phyloP scores from a whole-genome alignment of 2,329 filamentous ascomycete genomes.

The Endoconidiophora laricicola region DNA sequence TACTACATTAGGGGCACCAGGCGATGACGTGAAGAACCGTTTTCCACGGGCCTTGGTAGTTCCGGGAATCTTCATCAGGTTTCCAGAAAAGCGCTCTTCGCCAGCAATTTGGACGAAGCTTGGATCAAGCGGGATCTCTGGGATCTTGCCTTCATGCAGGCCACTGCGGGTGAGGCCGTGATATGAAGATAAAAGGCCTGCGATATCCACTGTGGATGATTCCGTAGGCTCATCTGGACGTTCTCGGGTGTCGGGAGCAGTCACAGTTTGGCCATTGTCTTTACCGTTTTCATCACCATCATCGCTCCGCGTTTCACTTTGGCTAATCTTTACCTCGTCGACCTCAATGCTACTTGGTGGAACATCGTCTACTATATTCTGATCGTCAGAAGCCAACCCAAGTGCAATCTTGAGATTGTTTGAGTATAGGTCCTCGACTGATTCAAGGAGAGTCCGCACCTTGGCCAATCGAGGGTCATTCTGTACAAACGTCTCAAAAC shows the following conservation, averaged over 20 bases:
- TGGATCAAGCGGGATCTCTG: conserved; percentile 22
- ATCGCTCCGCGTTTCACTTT: conserved; percentile 1
- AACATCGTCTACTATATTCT: conserved; percentile 17
- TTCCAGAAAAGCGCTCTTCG: conserved; percentile 20
- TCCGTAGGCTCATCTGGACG: not conserved
- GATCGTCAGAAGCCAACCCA: conserved; percentile 21
- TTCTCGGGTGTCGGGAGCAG: not conserved
- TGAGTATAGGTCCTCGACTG: conserved; percentile 75
- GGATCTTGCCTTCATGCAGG: conserved; percentile 22
- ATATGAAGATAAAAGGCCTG: conserved; percentile 4
- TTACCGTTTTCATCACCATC: not conserved
- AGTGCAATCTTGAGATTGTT: conserved; percentile 39
- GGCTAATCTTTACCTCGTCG: conserved; percentile 41
- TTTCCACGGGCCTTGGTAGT: conserved; percentile 14
- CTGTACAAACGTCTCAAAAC: conserved; percentile 51
- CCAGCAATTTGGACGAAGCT: conserved; percentile 26
- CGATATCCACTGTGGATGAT: not conserved
- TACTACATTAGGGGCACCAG: not conserved
- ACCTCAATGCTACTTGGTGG: conserved; percentile 37
- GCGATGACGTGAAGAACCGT: conserved; percentile 7
- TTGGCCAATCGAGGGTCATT: conserved; percentile 33
- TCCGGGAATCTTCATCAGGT: conserved; percentile 15
- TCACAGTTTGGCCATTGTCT: not conserved
- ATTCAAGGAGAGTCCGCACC: conserved; percentile 65
- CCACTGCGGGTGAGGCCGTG: conserved; percentile 28